These are phyloP conservation scores for Novymonas esmeraldas DNA, from an alignment of 208 protist species.

Conservation along the genomic window DNA sequence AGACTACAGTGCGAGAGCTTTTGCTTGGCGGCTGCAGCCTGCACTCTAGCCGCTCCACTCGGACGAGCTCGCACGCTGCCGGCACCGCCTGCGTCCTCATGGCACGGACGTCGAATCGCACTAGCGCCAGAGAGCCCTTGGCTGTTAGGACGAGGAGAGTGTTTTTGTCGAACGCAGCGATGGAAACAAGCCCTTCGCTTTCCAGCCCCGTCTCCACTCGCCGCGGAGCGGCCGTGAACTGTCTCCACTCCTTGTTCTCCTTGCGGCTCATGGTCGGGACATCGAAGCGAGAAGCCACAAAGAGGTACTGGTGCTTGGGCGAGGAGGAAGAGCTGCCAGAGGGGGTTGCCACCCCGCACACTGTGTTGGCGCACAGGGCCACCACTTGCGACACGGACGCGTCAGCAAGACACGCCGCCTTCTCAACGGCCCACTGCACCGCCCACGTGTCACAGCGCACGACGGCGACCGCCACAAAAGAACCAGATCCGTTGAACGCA, in stretches of 20 bases:
- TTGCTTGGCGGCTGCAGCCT: background rate
- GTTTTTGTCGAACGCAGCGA: slow-evolving; percentile 25
- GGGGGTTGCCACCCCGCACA: slow-evolving; percentile 30
- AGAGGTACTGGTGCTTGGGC: slow-evolving; percentile 14
- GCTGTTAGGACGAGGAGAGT: slow-evolving; percentile 19
- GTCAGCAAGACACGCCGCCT: slow-evolving; percentile 21
- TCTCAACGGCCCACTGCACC: slow-evolving; percentile 67
- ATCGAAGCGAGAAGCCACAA: slow-evolving; percentile 39
- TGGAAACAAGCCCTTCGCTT: slow-evolving; percentile 20
- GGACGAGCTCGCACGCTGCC: background rate
- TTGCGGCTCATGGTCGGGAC: slow-evolving; percentile 13
- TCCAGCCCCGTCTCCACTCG: slow-evolving; percentile 22
- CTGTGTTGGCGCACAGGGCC: slow-evolving; percentile 23
- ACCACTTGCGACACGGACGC: slow-evolving; percentile 24
- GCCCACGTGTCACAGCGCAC: slow-evolving; percentile 86
- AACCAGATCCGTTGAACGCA: slow-evolving; percentile 23
- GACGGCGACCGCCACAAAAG: slow-evolving; percentile 57
- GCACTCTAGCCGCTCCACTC: slow-evolving; percentile 3
- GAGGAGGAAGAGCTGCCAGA: background rate
- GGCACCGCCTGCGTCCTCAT: slow-evolving; percentile 3
- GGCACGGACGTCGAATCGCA: slow-evolving; percentile 12
- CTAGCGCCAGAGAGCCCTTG: slow-evolving; percentile 22
- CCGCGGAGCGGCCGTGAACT: slow-evolving; percentile 21
- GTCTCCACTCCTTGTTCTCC: slow-evolving; percentile 33
- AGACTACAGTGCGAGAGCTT: slow-evolving; percentile 13